Evolutionary conservation across 495 filamentous ascomycete genomes (phyloP).

Genomic region (Daldinia loculata): DNA sequence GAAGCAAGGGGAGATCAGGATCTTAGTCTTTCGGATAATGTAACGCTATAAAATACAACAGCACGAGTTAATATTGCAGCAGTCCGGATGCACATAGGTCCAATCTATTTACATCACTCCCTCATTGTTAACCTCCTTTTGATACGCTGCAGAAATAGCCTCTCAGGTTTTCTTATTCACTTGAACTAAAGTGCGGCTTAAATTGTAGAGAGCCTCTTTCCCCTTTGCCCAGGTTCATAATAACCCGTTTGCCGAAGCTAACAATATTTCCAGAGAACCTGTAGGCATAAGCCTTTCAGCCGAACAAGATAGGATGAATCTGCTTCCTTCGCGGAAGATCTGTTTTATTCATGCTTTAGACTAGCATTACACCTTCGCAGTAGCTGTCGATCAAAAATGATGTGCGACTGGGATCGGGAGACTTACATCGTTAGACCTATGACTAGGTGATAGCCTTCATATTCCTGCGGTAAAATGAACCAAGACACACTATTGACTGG

Average conservation of each 20-base stretch:
- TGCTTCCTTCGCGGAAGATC: conserved; percentile 46
- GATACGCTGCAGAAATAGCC: not conserved
- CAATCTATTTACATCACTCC: not conserved
- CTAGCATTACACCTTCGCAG: conserved; percentile 21
- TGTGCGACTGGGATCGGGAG: conserved; percentile 33
- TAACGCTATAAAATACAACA: conserved; percentile 43
- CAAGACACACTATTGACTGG: conserved; percentile 12
- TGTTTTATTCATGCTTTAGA: conserved; percentile 32
- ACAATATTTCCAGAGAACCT: conserved; percentile 23
- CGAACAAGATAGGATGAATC: conserved; percentile 53
- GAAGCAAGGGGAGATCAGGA: conserved; percentile 21
- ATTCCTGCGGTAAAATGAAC: conserved; percentile 4
- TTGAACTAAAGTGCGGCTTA: conserved; percentile 10
- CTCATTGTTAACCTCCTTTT: not conserved
- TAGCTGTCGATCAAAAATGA: conserved; percentile 45
- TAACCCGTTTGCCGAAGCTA: conserved; percentile 28
- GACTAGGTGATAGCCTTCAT: conserved; percentile 27
- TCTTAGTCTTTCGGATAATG: conserved; percentile 45
- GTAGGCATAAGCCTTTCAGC: conserved; percentile 40
- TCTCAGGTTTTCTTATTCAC: not conserved
- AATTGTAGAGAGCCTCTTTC: not conserved
- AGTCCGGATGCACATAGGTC: conserved; percentile 15
- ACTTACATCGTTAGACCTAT: conserved; percentile 6
- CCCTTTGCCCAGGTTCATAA: not conserved
- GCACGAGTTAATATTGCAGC: conserved; percentile 13